A percentile compares a stretch with the other conserved stretches of the same genome.
Conservation (phyloP, 345 rosid genomes). For the Xanthoceras sorbifolium region DNA sequence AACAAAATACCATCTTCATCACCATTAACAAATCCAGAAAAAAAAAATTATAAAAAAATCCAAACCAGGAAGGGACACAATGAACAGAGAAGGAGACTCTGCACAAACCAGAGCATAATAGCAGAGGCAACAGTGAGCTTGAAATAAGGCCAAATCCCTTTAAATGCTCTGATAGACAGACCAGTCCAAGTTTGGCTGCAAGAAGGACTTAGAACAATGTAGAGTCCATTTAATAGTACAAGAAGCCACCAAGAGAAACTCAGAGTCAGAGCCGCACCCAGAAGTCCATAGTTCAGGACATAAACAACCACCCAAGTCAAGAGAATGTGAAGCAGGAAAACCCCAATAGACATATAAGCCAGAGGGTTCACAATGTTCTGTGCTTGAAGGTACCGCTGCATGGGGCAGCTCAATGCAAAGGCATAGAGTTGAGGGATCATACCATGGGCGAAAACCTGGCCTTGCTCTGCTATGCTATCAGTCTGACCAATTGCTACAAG, state of each 20-base stretch:
- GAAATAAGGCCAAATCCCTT: slow-evolving; percentile 92
- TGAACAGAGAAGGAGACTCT: neutral
- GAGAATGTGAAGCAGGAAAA: slow-evolving; percentile 66
- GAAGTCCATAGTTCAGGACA: slow-evolving; percentile 58
- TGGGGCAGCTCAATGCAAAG: slow-evolving; percentile 74
- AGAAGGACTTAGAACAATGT: slow-evolving; percentile 63
- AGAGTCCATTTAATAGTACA: slow-evolving; percentile 46
- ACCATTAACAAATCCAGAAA: neutral
- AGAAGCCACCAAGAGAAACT: slow-evolving; percentile 90
- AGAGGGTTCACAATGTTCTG: slow-evolving; percentile 94
- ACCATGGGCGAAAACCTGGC: slow-evolving; percentile 72
- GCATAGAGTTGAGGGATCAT: slow-evolving; percentile 83
- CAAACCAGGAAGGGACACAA: neutral
- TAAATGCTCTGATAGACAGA: slow-evolving; percentile 57
- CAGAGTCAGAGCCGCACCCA: slow-evolving; percentile 70
- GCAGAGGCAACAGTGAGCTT: slow-evolving; percentile 89
- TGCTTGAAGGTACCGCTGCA: slow-evolving; percentile 94
- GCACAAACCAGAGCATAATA: slow-evolving; percentile 76
- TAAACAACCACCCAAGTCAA: slow-evolving; percentile 62
- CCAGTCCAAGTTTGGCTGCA: slow-evolving; percentile 90
- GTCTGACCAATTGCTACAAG: slow-evolving; percentile 70
- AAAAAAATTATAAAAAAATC: no score
- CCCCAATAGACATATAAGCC: slow-evolving; percentile 77
- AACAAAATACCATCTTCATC: neutral
- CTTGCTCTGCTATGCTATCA: slow-evolving; percentile 55